phyloP scores from a whole-genome alignment of 352 stramenopile genomes.

The Chrysophaeum taylorii region DNA sequence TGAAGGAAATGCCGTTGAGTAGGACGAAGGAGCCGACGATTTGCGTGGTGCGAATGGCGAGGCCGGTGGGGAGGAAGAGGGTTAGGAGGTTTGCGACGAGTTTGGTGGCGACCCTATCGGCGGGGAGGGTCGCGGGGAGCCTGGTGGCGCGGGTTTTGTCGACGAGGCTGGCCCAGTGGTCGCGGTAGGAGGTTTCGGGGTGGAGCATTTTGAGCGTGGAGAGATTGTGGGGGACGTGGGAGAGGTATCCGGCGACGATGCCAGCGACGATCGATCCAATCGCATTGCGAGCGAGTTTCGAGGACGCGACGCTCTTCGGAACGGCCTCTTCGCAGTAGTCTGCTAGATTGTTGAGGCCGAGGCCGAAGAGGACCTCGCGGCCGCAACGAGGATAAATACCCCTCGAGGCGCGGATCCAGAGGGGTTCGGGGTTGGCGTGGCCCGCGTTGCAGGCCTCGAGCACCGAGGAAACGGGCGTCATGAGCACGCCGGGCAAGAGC shows the following conservation, averaged over 20 bases:
- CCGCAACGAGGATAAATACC: constrained; percentile 63
- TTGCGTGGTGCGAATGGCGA: constrained; percentile 77
- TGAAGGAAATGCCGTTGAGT: constrained; percentile 78
- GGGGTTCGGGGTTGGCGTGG: constrained; percentile 78
- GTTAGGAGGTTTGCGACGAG: constrained; percentile 55
- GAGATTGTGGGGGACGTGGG: constrained; percentile 85
- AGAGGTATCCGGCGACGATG: constrained; percentile 78
- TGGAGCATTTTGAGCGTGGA: constrained; percentile 88
- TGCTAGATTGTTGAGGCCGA: constrained; percentile 80
- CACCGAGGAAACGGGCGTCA: constrained; percentile 76
- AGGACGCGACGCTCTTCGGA: constrained; percentile 37
- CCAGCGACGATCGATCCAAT: constrained; percentile 69
- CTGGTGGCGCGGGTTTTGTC: constrained; percentile 8
- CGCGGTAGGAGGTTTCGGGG: constrained; percentile 42
- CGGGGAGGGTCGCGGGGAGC: constrained; percentile 19
- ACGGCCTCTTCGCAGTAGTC: constrained; percentile 83
- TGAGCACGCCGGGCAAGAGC: constrained; percentile 71
- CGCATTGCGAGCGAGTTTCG: constrained; percentile 64
- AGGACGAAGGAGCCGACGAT: constrained; percentile 84
- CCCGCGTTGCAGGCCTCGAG: constrained; percentile 80
- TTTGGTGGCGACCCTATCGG: constrained; percentile 14
- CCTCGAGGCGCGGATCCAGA: constrained; percentile 71
- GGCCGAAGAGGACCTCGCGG: constrained; percentile 81
- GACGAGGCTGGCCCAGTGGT: constrained; percentile 31
- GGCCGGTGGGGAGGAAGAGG: constrained; percentile 64